A percentile compares a stretch with the other conserved stretches of the same genome.
Evolutionary conservation across 2,329 filamentous ascomycete genomes (phyloP).

Genomic region (Nemania serpens): DNA sequence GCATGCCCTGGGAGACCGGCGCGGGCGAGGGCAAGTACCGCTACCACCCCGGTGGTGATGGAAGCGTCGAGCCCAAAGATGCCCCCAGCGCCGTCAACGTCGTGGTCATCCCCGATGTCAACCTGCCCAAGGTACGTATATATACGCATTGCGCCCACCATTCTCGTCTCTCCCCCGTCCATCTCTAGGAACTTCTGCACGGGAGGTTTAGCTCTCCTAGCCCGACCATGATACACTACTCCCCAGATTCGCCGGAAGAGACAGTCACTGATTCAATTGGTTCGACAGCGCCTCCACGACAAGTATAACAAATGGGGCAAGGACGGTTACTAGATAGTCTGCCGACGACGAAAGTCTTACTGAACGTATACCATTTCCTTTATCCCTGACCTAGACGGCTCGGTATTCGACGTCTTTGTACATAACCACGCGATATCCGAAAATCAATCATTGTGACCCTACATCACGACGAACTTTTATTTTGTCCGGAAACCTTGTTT

Average conservation of each 20-base stretch:
- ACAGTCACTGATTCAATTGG: constrained; percentile 4
- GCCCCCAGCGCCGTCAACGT: constrained; percentile 95
- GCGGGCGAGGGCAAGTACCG: constrained; percentile 69
- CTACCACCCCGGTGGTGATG: constrained; percentile 86
- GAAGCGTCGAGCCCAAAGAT: constrained; percentile 75
- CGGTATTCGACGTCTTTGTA: constrained; percentile 30
- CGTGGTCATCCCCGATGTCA: constrained; percentile 92
- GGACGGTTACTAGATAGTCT: constrained; percentile 62
- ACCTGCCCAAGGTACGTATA: constrained; percentile 71
- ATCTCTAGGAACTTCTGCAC: too few relatives aligned
- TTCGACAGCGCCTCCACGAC: constrained; percentile 79
- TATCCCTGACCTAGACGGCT: constrained; percentile 25
- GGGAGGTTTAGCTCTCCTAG: not conserved
- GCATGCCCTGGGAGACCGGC: constrained; percentile 90
- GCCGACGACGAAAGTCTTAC: constrained; percentile 18
- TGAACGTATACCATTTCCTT: constrained; percentile 22
- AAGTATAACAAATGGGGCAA: constrained; percentile 99
- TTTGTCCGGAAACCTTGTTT: too few relatives aligned
- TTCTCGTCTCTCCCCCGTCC: not conserved
- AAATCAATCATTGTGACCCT: constrained; percentile 14
- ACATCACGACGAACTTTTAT: not conserved
- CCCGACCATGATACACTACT: not conserved
- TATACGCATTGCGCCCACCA: constrained; percentile 46
- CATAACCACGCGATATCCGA: constrained; percentile 29
- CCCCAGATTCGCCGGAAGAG: not conserved